Conservation (phyloP, 768 basidiomycete genomes). For the Chalciporus pseudorubinellus region DNA sequence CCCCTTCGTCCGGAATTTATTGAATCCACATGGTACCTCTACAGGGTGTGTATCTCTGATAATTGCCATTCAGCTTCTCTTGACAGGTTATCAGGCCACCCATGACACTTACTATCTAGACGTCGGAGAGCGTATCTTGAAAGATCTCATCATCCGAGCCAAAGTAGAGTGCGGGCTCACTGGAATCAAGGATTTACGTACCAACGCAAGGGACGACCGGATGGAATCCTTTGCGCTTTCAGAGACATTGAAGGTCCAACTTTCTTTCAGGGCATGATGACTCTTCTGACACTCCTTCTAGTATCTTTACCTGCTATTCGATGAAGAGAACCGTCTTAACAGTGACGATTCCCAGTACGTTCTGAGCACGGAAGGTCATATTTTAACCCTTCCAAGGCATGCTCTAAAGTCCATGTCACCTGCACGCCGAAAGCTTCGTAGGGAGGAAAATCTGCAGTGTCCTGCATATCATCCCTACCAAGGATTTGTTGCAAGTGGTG, state of each 20-base stretch:
- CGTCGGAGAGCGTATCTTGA: slow-evolving; percentile 80
- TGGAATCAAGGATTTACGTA: slow-evolving; percentile 75
- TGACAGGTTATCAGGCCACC: slow-evolving; percentile 61
- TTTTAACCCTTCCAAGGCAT: slow-evolving; percentile 60
- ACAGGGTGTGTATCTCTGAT: slow-evolving; percentile 53
- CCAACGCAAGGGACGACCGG: slow-evolving; percentile 79
- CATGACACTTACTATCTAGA: slow-evolving; percentile 90
- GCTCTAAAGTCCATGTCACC: slow-evolving; percentile 57
- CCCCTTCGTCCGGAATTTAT: slow-evolving; percentile 89
- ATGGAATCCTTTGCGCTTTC: slow-evolving; percentile 98
- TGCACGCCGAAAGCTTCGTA: slow-evolving; percentile 57
- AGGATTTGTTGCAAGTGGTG: slow-evolving; percentile 30
- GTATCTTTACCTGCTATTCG: slow-evolving; percentile 93
- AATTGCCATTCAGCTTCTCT: not conserved
- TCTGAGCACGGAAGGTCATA: slow-evolving; percentile 94
- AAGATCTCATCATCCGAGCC: slow-evolving; percentile 69
- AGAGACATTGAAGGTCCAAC: slow-evolving; percentile 80
- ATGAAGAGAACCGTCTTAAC: slow-evolving; percentile 76
- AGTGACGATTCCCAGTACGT: slow-evolving; percentile 82
- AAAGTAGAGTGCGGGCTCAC: slow-evolving; percentile 86
- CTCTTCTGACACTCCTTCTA: slow-evolving; percentile 29
- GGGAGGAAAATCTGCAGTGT: slow-evolving; percentile 69
- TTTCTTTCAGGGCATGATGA: not conserved
- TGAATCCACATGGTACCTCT: slow-evolving; percentile 96
- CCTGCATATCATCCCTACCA: slow-evolving; percentile 57